Conservation (phyloP, 768 basidiomycete genomes). For the Plicaturopsis crispa region DNA sequence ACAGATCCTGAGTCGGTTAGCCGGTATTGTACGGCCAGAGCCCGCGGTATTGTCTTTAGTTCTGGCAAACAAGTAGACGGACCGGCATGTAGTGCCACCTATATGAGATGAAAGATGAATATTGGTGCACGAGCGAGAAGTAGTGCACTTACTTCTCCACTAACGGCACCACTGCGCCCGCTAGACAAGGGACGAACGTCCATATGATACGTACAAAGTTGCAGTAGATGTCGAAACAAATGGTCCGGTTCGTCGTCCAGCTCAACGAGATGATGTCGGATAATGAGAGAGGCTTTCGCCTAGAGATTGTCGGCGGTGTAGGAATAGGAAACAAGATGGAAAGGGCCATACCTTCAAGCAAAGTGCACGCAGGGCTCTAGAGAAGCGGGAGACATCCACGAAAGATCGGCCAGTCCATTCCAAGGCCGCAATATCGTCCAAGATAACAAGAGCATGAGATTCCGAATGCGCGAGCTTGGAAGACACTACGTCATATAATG, state of each 20-base stretch:
- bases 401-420: slow-evolving; percentile 63
- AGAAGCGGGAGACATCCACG: slow-evolving; percentile 46
- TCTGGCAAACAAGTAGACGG: slow-evolving; percentile 25
- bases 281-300: slow-evolving; percentile 45
- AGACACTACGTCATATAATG: slow-evolving; percentile 28
- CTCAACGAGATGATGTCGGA: slow-evolving; percentile 52
- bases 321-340: background rate
- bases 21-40: slow-evolving; percentile 60
- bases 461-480: too few species aligned
- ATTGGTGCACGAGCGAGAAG: background rate
- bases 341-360: slow-evolving; percentile 44
- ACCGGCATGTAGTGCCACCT: slow-evolving; percentile 62
- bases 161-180: slow-evolving; percentile 71
- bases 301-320: slow-evolving; percentile 18
- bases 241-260: slow-evolving; percentile 51
- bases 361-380: slow-evolving; percentile 47
- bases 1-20: slow-evolving; percentile 56
- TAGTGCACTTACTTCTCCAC: slow-evolving; percentile 52
- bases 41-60: slow-evolving; percentile 40
- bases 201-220: slow-evolving; percentile 60
- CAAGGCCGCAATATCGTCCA: slow-evolving; percentile 64
- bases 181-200: slow-evolving; percentile 68
- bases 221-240: slow-evolving; percentile 49
- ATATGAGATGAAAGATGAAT: slow-evolving; percentile 1
- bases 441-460: slow-evolving; percentile 58